Percentiles rank a stretch among this genome's conserved stretches.
phyloP scores from a whole-genome alignment of 2,329 filamentous ascomycete genomes.

The Microsporum audouinii region DNA sequence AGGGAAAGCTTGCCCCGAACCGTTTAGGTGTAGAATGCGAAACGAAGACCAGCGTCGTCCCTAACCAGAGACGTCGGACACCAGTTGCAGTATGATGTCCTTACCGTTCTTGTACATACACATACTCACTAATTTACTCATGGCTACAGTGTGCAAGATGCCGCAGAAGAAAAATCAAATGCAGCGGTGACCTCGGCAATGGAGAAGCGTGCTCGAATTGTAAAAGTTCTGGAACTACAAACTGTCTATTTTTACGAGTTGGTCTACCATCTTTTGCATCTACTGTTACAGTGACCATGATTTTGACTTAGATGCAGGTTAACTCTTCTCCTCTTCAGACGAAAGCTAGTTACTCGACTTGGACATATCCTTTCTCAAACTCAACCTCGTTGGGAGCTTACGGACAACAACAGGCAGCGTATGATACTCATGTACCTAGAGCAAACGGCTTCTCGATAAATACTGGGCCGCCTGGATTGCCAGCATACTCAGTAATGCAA shows the following conservation, averaged over 20 bases:
- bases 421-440: constrained; percentile 5
- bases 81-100: constrained; percentile 38
- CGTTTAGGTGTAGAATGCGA: constrained; percentile 7
- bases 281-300: neutral
- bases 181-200: constrained; percentile 70
- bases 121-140: neutral
- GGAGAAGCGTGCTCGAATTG: constrained; percentile 76
- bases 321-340: constrained; percentile 24
- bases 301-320: constrained; percentile 18
- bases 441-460: constrained; percentile 5
- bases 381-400: constrained; percentile 13
- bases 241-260: constrained; percentile 74
- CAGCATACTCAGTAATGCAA: constrained; percentile 5
- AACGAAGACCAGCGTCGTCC: constrained; percentile 25
- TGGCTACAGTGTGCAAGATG: constrained; percentile 61
- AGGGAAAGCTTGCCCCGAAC: neutral
- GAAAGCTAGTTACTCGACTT: constrained; percentile 17
- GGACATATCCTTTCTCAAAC: constrained; percentile 21
- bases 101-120: neutral
- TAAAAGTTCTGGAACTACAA: constrained; percentile 52
- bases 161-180: constrained; percentile 87
- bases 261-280: constrained; percentile 11
- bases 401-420: neutral
- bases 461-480: neutral
- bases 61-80: constrained; percentile 39